phyloP scores from a whole-genome alignment of 805 yeast genomes.

The Pichia occidentalis region DNA sequence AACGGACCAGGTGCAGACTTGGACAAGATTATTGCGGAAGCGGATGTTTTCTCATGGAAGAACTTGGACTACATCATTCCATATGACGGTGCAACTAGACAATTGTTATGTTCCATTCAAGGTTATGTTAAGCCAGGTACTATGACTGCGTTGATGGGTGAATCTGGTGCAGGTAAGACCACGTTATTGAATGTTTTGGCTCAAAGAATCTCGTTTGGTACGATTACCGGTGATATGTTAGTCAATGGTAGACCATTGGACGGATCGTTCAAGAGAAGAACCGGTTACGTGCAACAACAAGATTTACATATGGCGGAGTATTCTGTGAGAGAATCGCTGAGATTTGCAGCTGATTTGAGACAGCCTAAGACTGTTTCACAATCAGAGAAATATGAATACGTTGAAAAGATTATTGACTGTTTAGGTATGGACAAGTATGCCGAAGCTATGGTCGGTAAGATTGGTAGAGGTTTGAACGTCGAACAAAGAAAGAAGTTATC shows the following conservation, averaged over 20 bases:
- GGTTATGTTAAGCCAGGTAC: constrained; percentile 48
- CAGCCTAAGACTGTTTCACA: constrained; percentile 39
- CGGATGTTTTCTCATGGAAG: constrained; percentile 60
- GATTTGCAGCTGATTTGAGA: constrained; percentile 43
- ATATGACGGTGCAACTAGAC: constrained; percentile 35
- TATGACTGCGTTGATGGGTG: constrained; percentile 58
- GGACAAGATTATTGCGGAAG: constrained; percentile 18
- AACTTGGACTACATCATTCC: constrained; percentile 54
- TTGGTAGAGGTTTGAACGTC: constrained; percentile 47
- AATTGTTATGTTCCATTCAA: constrained; percentile 37
- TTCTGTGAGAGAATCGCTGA: constrained; percentile 45
- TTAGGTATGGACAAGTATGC: constrained; percentile 41
- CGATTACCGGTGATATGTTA: constrained; percentile 52
- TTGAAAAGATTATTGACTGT: constrained; percentile 35
- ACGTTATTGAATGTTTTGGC: constrained; percentile 49
- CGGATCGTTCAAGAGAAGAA: constrained; percentile 44
- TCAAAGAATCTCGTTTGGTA: constrained; percentile 45
- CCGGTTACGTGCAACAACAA: constrained; percentile 54
- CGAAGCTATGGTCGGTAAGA: constrained; percentile 43
- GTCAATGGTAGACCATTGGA: constrained; percentile 47
- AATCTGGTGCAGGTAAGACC: constrained; percentile 61
- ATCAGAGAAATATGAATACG: constrained; percentile 37
- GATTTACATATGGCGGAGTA: constrained; percentile 44
- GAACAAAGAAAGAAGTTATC: constrained; percentile 49
- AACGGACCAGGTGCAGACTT: constrained; percentile 28